Conservation (phyloP, 1,284 basidiomycete genomes). For the Cryptococcus hybrid region DNA sequence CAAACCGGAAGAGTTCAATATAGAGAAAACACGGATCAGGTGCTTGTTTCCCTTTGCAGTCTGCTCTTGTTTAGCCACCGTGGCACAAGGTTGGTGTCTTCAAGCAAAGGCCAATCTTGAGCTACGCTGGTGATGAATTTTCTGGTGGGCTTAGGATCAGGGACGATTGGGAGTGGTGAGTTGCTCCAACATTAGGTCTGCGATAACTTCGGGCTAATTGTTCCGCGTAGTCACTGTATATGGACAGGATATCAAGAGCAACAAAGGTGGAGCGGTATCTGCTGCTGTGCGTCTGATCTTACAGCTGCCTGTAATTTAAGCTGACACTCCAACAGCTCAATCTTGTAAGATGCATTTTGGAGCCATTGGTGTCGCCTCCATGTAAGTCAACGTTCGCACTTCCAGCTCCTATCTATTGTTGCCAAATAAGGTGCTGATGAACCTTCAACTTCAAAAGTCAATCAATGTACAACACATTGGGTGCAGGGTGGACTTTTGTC, state of each 20-base stretch:
- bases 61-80: constrained; percentile 6
- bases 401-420: background rate
- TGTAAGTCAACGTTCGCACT: constrained; percentile 18
- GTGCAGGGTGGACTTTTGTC: constrained; percentile 47
- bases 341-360: constrained; percentile 47
- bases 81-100: constrained; percentile 40
- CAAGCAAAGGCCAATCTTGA: constrained; percentile 30
- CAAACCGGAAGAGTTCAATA: constrained; percentile 33
- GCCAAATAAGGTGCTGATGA: background rate
- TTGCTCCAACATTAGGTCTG: background rate
- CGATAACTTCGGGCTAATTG: background rate
- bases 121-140: constrained; percentile 40
- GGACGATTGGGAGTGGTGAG: constrained; percentile 28
- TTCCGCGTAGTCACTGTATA: constrained; percentile 35
- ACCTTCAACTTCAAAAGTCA: constrained; percentile 8
- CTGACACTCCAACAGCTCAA: constrained; percentile 29
- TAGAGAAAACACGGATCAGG: constrained; percentile 36
- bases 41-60: constrained; percentile 32
- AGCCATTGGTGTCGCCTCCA: constrained; percentile 38
- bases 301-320: background rate
- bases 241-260: constrained; percentile 44
- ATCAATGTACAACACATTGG: constrained; percentile 35
- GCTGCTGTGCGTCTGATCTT: constrained; percentile 32
- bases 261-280: constrained; percentile 44
- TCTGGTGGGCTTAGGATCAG: constrained; percentile 38